A percentile compares a stretch with the other conserved stretches of the same genome.
These are phyloP conservation scores for Trichoderma harzianum DNA, from an alignment of 2,329 filamentous ascomycete genomes.

Conservation along the genomic window DNA sequence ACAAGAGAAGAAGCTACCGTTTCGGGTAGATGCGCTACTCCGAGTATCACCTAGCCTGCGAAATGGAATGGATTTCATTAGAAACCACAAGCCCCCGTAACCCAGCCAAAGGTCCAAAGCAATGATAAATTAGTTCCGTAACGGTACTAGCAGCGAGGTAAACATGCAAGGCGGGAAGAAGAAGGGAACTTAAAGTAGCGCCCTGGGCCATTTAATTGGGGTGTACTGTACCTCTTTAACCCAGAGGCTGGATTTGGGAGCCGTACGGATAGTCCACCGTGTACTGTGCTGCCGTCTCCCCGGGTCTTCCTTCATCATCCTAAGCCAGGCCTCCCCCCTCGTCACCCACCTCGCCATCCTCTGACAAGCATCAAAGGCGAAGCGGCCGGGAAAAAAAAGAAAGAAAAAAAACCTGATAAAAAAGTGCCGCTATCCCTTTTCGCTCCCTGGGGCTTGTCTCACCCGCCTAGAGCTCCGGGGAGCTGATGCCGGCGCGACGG, in stretches of 20 bases:
- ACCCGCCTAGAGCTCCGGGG: constrained; percentile 14
- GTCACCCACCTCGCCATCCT: background rate
- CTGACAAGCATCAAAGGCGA: background rate
- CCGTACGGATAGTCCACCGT: background rate
- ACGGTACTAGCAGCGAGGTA: background rate
- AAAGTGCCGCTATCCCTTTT: background rate
- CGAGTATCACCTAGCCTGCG: background rate
- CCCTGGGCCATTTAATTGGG: background rate
- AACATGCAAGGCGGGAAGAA: constrained; percentile 8
- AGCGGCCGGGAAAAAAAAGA: background rate
- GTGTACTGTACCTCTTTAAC: background rate
- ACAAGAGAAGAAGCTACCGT: constrained; percentile 8
- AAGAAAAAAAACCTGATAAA: background rate
- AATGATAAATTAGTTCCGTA: background rate
- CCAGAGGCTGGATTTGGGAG: background rate
- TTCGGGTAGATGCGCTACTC: constrained; percentile 13
- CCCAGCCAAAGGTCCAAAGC: background rate
- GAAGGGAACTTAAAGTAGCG: constrained; percentile 13
- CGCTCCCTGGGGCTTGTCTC: background rate
- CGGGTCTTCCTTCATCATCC: background rate
- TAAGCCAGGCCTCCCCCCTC: background rate
- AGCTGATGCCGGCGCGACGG: constrained; percentile 13
- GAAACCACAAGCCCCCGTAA: background rate
- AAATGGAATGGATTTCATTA: background rate
- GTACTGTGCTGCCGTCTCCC: constrained; percentile 6